A percentile compares a stretch with the other conserved stretches of the same genome.
Evolutionary conservation across 2,329 filamentous ascomycete species (phyloP).

Genomic region (Colletotrichum cereale): DNA sequence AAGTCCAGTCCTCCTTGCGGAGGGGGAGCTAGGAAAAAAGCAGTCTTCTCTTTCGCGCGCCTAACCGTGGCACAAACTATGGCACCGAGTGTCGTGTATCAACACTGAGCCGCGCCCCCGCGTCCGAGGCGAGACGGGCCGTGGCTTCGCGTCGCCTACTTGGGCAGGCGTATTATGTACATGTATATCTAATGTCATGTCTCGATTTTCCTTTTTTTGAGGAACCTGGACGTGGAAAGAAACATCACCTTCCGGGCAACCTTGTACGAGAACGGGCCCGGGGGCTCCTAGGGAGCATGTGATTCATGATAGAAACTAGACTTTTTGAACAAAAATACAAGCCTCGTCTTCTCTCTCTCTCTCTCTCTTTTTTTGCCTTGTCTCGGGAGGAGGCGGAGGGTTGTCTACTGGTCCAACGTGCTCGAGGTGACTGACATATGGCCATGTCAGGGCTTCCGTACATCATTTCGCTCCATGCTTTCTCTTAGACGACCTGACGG

Average conservation of each 20-base stretch:
- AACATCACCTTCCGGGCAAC: conserved; percentile 16
- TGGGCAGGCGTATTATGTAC: conserved; percentile 32
- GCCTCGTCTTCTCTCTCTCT: conserved; percentile 37
- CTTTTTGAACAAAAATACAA: conserved; percentile 33
- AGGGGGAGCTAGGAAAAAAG: not conserved
- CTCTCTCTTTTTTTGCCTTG: not conserved
- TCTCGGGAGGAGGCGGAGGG: not conserved
- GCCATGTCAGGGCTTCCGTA: not conserved
- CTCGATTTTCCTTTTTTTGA: conserved; percentile 13
- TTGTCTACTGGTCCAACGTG: not conserved
- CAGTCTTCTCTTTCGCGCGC: not conserved
- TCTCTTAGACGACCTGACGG: not conserved
- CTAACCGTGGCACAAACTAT: conserved; percentile 15
- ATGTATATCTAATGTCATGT: conserved; percentile 40
- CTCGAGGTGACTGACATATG: not conserved
- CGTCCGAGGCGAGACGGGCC: conserved; percentile 10
- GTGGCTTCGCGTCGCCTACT: conserved; percentile 19
- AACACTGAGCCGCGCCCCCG: conserved; percentile 20
- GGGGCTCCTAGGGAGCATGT: conserved; percentile 24
- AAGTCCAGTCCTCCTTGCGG: not conserved
- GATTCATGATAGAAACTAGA: conserved; percentile 40
- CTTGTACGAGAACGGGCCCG: conserved; percentile 8
- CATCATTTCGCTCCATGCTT: not conserved
- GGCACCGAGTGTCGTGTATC: conserved; percentile 36
- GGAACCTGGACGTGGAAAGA: conserved; percentile 18